Evolutionary conservation across 2,329 filamentous ascomycete genomes (phyloP).

Genomic region (Westerdykella aurantiaca): DNA sequence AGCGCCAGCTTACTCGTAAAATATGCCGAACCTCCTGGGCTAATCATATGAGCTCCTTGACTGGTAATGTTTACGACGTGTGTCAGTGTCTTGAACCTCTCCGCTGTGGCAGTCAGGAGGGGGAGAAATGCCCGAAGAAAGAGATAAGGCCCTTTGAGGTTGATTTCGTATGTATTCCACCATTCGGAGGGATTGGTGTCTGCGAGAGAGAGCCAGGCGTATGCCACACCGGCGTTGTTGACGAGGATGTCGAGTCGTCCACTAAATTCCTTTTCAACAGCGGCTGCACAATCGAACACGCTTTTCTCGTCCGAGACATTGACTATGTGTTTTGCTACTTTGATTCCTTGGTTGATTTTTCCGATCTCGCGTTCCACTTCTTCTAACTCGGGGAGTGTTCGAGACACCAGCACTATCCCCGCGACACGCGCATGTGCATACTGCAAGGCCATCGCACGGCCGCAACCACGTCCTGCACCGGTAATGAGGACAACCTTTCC

Average conservation of each 20-base stretch:
- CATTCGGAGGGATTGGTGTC: conserved; percentile 36
- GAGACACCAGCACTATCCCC: conserved; percentile 50
- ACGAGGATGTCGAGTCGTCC: conserved; percentile 42
- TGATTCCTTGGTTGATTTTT: conserved; percentile 36
- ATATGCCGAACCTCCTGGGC: conserved; percentile 33
- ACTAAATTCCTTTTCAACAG: conserved; percentile 20
- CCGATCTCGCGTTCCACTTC: conserved; percentile 34
- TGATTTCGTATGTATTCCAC: conserved; percentile 45
- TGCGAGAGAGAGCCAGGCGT: conserved; percentile 23
- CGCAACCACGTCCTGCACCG: conserved; percentile 52
- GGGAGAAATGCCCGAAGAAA: conserved; percentile 45
- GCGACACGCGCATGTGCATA: conserved; percentile 52
- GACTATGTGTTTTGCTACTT: conserved; percentile 40
- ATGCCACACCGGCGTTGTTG: conserved; percentile 44
- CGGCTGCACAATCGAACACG: conserved; percentile 33
- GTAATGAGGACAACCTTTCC: conserved; percentile 49
- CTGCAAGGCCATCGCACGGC: conserved; percentile 49
- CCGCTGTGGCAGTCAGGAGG: conserved; percentile 27
- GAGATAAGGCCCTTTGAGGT: conserved; percentile 46
- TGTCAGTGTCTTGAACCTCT: conserved; percentile 28
- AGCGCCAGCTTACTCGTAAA: conserved; percentile 47
- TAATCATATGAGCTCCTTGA: conserved; percentile 34
- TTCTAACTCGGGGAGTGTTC: conserved; percentile 40
- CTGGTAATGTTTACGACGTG: conserved; percentile 45
- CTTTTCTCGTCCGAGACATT: conserved; percentile 40